Evolutionary conservation across 805 yeast species (phyloP), one percentile per base, ranked within the genome.

Genomic region (Kazachstania kunashirensis): DNA sequence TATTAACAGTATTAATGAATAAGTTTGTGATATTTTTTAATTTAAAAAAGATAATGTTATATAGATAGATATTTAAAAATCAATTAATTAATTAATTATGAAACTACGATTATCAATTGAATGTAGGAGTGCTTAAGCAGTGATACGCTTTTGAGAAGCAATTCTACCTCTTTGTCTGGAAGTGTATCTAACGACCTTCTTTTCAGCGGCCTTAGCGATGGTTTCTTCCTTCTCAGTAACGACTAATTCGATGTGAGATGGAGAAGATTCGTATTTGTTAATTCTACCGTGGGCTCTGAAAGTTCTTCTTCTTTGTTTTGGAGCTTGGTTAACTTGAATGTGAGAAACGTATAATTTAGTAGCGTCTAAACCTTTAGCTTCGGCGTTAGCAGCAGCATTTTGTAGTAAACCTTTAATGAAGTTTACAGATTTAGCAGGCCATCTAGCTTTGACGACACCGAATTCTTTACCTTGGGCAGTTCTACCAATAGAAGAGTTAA

Each of bases 211-310:
- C 80, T 89, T 92, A 63, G 79, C 86, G 68, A 92, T 84, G 62
- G 72, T 77, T 73, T 88, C 97, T 57, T 75, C 92, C 71, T 79
- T 84, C 79, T 92, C 98, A 63, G 96, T 82, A 61, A 92, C 75
- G 66, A 85, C 79, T 65, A 92, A 76, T 79, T 92, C 98, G 68
- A 92, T 89, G 84, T 92, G 99, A 63, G 94, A 88, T 68, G 98
- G 98, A 62, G 88, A 76, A 46, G 97, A 84, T 77, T 86, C 94
- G 89, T 86, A 92, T 62, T 96, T 95, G 75, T 89, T 92, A 69
- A 86, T 84, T 82, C 98, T 92, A 84, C 99, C 99, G 82, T 89
- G 97, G 63, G 99, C 99, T 82, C 99, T 88, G 95, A 76, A 92
- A 65, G 98, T 92, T 77, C 99, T 86, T 79, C 99, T 89, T 80